These are phyloP conservation scores for Russula ochroleuca DNA, from an alignment of 768 basidiomycete species.

Conservation along the genomic window DNA sequence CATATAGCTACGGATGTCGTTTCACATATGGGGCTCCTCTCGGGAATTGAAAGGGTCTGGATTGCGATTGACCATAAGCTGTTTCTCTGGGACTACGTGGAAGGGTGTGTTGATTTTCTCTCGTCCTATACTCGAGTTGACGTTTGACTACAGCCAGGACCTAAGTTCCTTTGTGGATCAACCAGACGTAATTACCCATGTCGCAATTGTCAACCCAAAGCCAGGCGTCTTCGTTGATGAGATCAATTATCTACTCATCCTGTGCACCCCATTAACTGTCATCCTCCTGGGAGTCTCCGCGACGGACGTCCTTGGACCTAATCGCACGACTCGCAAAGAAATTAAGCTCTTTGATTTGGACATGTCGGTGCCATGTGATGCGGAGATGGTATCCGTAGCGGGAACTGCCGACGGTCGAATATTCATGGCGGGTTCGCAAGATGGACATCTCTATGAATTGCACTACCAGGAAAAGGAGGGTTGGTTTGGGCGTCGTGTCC, in stretches of 20 bases:
- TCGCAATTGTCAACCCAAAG: slow-evolving; percentile 84
- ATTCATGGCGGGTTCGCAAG: slow-evolving; percentile 82
- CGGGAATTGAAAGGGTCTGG: slow-evolving; percentile 93
- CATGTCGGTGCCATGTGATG: slow-evolving; percentile 68
- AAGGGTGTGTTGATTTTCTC: slow-evolving; percentile 57
- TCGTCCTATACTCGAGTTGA: slow-evolving; percentile 10
- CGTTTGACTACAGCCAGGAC: slow-evolving; percentile 56
- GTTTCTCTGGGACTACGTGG: slow-evolving; percentile 94
- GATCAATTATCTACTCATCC: slow-evolving; percentile 81
- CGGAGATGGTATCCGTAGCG: slow-evolving; percentile 81
- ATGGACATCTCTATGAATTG: slow-evolving; percentile 87
- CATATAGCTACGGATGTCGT: slow-evolving; percentile 57
- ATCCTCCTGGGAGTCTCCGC: slow-evolving; percentile 79
- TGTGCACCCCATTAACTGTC: slow-evolving; percentile 82
- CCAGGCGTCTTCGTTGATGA: slow-evolving; percentile 87
- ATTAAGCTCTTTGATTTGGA: slow-evolving; percentile 90
- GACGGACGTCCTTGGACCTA: slow-evolving; percentile 40
- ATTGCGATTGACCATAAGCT: slow-evolving; percentile 91
- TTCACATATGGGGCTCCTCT: slow-evolving; percentile 85
- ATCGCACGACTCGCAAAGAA: slow-evolving; percentile 50
- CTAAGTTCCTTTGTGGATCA: slow-evolving; percentile 91
- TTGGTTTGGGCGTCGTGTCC: slow-evolving; percentile 86
- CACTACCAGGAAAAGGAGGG: slow-evolving; percentile 87
- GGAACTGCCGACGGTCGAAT: slow-evolving; percentile 81
- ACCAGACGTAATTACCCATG: slow-evolving; percentile 82